A percentile compares a stretch with the other conserved stretches of the same genome.
Evolutionary conservation across 2,329 filamentous ascomycete genomes (phyloP).

Genomic region (Chaetomium sp.): DNA sequence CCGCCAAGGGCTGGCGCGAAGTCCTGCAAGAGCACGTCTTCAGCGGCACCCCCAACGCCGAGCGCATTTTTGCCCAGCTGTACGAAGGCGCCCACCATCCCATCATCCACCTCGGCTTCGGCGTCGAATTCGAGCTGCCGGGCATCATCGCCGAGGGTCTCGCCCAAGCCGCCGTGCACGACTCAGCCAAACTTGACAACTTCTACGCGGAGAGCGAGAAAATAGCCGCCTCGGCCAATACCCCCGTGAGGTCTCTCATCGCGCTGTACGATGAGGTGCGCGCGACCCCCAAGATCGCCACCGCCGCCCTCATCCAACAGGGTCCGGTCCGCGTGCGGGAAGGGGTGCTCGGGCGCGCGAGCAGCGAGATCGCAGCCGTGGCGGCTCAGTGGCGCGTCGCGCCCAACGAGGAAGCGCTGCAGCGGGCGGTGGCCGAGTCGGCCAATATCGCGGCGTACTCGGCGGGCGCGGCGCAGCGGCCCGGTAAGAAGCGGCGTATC

Average conservation of each 20-base stretch:
- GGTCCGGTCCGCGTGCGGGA: slow-evolving; percentile 44
- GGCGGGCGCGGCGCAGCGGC: slow-evolving; percentile 40
- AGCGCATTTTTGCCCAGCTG: slow-evolving; percentile 49
- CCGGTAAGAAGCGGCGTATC: slow-evolving; percentile 50
- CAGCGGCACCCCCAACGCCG: slow-evolving; percentile 45
- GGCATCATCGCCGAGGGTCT: slow-evolving; percentile 61
- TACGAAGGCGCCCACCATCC: slow-evolving; percentile 55
- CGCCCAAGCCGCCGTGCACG: slow-evolving; percentile 55
- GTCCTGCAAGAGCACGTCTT: slow-evolving; percentile 59
- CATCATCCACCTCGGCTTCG: slow-evolving; percentile 63
- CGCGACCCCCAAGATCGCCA: slow-evolving; percentile 43
- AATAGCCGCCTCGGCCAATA: neutral
- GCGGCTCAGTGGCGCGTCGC: slow-evolving; percentile 43
- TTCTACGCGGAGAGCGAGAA: slow-evolving; percentile 34
- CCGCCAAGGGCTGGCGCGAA: slow-evolving; percentile 45
- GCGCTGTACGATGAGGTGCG: slow-evolving; percentile 19
- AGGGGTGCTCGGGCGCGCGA: slow-evolving; percentile 51
- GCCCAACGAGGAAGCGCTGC: slow-evolving; percentile 38
- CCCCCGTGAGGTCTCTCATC: slow-evolving; percentile 9
- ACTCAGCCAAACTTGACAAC: slow-evolving; percentile 40
- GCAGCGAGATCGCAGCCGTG: slow-evolving; percentile 48
- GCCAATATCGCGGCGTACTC: slow-evolving; percentile 21
- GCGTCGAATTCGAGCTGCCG: slow-evolving; percentile 60
- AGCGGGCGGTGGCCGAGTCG: slow-evolving; percentile 26
- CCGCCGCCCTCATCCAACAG: slow-evolving; percentile 26